Evolutionary conservation across 1,284 basidiomycete species (phyloP), one percentile per base, ranked within the genome.

Genomic region (Apiotrichum laibachii): DNA sequence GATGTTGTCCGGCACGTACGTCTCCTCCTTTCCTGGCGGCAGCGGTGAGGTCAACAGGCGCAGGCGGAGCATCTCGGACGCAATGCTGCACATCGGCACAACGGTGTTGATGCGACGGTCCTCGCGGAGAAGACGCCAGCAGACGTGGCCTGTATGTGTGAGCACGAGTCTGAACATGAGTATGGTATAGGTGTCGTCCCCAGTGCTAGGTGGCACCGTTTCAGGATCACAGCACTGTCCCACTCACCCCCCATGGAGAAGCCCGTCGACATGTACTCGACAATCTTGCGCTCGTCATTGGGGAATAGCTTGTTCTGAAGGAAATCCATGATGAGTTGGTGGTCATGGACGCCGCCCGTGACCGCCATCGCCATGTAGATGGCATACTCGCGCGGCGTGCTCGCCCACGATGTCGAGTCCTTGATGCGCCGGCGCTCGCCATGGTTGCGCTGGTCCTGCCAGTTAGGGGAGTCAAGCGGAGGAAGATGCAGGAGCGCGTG

Each of bases 271-370:
- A 84, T 84, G 85, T 86, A 92, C 55, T 84, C 80, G 8, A 77
- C 80, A 39, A 92, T 81, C 9, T 68, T 73, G 2, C 84, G 80
- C 62, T 90, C 85, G 16, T 79, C 84, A 16, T 79, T 70, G 0
- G 89, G 89, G 68, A 86, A 92, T 19, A 93, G 73, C 70, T 86
- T 87, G 5, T 84, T 69, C 0, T 87, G 83, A 2, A 92, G 79
- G 67, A 88, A 86, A 72, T 92, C 88, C 63, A 92, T 86, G 51
- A 93, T 71, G 76, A 86, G 87, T 0, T 85, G 86, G 8, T 90
- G 82, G 67, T 93, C 91, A 46, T 81, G 77, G 1, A 86, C 85
- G 0, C 88, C 88, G 3, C 90, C 75, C 16, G 75, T 21, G 57
- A 19, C 51, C 4, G 58, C 50, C 58, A 57, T 60, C 6, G 58